phyloP scores from a whole-genome alignment of 306 rosid species.

The Boehmeria nivea region DNA sequence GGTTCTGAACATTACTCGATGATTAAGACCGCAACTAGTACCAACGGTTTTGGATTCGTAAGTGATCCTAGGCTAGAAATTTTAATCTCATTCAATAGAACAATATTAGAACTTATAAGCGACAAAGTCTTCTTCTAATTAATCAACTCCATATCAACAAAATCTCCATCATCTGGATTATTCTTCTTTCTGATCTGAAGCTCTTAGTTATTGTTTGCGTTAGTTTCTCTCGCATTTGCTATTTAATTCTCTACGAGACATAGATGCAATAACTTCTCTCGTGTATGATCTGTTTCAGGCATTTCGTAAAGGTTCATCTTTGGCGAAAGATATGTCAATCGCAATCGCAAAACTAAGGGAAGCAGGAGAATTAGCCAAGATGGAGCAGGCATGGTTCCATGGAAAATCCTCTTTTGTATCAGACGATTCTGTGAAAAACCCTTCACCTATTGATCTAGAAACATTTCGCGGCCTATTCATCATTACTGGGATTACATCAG shows the following conservation, averaged over 20 bases:
- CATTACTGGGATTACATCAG: slow-evolving; percentile 4
- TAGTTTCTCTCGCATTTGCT: no score
- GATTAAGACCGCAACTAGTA: background rate
- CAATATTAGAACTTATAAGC: no score
- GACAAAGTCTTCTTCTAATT: no score
- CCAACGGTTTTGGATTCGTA: slow-evolving; percentile 37
- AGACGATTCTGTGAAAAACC: background rate
- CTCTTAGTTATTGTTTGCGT: no score
- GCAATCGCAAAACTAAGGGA: slow-evolving; percentile 15
- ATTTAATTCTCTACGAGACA: no score
- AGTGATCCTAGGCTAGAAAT: background rate
- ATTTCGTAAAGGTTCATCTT: slow-evolving; percentile 13
- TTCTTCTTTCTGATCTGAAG: no score
- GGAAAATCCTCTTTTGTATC: background rate
- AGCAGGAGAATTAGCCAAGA: background rate
- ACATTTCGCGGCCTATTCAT: slow-evolving; percentile 16
- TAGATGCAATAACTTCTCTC: no score
- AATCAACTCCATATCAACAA: no score
- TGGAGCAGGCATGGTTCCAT: slow-evolving; percentile 11
- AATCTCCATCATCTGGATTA: no score
- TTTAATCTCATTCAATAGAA: no score
- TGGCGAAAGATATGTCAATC: slow-evolving; percentile 14
- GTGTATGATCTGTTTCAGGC: background rate
- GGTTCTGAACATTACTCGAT: slow-evolving; percentile 1
- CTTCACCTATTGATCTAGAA: background rate